These are phyloP conservation scores for Huntiella omanensis DNA, from an alignment of 2,329 filamentous ascomycete genomes.

Conservation along the genomic window DNA sequence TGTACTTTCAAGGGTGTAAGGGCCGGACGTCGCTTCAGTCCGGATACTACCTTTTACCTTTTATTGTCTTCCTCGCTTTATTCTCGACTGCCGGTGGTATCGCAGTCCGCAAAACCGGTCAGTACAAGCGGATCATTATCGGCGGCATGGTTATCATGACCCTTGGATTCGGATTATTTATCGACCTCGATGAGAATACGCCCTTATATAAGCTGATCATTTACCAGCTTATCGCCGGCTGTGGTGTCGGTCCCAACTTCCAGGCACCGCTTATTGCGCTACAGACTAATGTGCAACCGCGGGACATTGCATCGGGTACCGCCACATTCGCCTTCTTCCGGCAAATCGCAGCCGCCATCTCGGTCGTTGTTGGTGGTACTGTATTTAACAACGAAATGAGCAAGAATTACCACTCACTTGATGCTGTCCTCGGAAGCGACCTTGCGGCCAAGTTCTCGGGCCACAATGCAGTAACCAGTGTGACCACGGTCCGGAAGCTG, in stretches of 20 bases:
- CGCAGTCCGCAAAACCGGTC: slow-evolving; percentile 43
- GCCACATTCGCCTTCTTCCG: slow-evolving; percentile 49
- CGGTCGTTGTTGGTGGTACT: slow-evolving; percentile 56
- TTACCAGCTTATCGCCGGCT: slow-evolving; percentile 43
- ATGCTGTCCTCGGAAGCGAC: slow-evolving; percentile 28
- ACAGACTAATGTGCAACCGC: slow-evolving; percentile 40
- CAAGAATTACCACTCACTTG: slow-evolving; percentile 29
- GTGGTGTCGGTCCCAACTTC: slow-evolving; percentile 50
- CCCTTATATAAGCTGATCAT: slow-evolving; percentile 38
- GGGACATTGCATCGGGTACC: slow-evolving; percentile 50
- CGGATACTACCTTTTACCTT: slow-evolving; percentile 57
- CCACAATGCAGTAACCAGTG: slow-evolving; percentile 40
- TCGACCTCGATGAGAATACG: slow-evolving; percentile 37
- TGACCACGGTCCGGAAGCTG: slow-evolving; percentile 35
- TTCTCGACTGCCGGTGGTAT: slow-evolving; percentile 38
- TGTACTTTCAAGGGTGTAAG: slow-evolving; percentile 68
- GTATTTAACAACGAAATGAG: slow-evolving; percentile 62
- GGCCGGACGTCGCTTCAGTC: slow-evolving; percentile 49
- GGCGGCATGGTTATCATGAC: slow-evolving; percentile 38
- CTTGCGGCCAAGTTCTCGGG: slow-evolving; percentile 35
- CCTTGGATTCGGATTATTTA: slow-evolving; percentile 45
- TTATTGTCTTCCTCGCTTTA: slow-evolving; percentile 47
- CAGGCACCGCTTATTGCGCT: slow-evolving; percentile 50
- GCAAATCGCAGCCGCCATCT: slow-evolving; percentile 47
- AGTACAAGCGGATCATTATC: slow-evolving; percentile 43